Conservation (phyloP, 2,329 filamentous ascomycete genomes). For the Teratosphaeria gauchensis region DNA sequence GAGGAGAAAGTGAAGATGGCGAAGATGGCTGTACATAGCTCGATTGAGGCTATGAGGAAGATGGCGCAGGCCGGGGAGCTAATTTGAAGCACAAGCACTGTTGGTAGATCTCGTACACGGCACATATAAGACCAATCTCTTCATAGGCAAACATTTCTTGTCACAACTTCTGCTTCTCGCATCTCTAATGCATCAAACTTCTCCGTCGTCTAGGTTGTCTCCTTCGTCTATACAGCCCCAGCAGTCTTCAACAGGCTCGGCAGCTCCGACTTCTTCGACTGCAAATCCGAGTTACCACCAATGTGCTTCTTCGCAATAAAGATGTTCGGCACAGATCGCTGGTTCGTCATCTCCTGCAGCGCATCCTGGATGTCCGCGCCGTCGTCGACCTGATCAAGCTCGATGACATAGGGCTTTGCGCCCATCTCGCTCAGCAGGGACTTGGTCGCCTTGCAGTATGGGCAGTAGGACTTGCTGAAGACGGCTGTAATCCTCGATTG, state of each 20-base stretch:
- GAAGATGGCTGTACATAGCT: slow-evolving; percentile 34
- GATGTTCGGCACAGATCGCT: slow-evolving; percentile 90
- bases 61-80: slow-evolving; percentile 24
- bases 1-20: slow-evolving; percentile 21
- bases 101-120: background rate
- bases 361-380: slow-evolving; percentile 74
- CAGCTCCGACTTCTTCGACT: slow-evolving; percentile 56
- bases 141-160: background rate
- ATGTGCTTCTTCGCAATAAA: slow-evolving; percentile 88
- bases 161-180: background rate
- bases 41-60: slow-evolving; percentile 33
- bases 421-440: slow-evolving; percentile 56
- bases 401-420: slow-evolving; percentile 64
- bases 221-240: slow-evolving; percentile 46
- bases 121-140: background rate
- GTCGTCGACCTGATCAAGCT: slow-evolving; percentile 82
- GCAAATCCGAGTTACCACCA: slow-evolving; percentile 87
- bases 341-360: slow-evolving; percentile 67
- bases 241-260: slow-evolving; percentile 54
- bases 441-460: slow-evolving; percentile 80
- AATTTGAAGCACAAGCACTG: background rate
- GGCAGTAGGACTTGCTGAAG: slow-evolving; percentile 96
- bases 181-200: too few relatives aligned
- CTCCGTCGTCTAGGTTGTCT: too few relatives aligned
- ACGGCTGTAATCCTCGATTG: slow-evolving; percentile 51